A percentile compares a stretch with the other conserved stretches of the same genome.
These are phyloP conservation scores for Pistacia vera DNA, from an alignment of 345 rosid genomes.

Conservation along the genomic window DNA sequence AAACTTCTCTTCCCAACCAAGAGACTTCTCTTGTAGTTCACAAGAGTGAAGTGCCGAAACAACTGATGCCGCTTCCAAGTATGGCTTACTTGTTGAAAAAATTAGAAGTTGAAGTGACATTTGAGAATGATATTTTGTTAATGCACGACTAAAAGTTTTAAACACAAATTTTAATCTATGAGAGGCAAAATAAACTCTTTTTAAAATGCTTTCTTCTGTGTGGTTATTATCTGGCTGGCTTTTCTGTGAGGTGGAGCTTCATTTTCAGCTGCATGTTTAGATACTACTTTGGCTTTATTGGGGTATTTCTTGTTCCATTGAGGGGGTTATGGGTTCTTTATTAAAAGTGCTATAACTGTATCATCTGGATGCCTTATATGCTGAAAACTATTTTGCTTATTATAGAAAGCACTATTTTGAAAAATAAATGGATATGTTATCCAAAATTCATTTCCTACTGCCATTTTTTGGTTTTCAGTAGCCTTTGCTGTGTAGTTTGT, in stretches of 20 bases:
- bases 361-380: not conserved
- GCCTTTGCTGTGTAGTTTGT: not conserved
- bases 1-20: conserved; percentile 41
- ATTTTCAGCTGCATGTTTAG: not conserved
- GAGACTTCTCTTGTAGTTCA: conserved; percentile 50
- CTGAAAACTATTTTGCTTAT: not conserved
- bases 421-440: not conserved
- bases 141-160: not conserved
- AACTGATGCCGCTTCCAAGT: conserved; percentile 43
- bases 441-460: not conserved
- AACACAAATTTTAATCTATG: not conserved
- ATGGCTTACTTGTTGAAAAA: conserved; percentile 18
- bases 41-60: conserved; percentile 46
- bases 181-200: not conserved
- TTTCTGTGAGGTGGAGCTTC: not conserved
- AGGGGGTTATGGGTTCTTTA: not conserved
- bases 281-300: not conserved
- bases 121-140: not conserved
- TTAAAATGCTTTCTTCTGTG: not conserved
- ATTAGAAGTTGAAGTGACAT: not conserved
- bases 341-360: not conserved
- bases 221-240: too few species aligned
- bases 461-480: not conserved
- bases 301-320: not conserved
- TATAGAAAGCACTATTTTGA: not conserved